Base-by-base conservation (phyloP, 805 yeast species). In the Schwanniomyces pseudopolymorphus region DNA sequence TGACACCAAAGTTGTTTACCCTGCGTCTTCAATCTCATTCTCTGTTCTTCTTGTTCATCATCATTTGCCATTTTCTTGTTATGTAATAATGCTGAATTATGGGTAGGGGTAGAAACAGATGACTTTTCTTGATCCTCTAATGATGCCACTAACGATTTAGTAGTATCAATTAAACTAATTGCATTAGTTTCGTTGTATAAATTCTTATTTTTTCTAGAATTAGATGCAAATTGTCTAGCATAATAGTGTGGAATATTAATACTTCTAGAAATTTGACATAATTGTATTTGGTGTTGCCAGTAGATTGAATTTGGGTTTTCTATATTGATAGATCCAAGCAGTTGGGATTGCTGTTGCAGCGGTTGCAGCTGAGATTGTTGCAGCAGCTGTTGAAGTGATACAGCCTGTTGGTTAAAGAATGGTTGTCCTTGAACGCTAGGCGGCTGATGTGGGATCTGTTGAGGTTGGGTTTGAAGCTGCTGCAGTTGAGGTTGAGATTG, bases 1-100 rank as follows among this genome's bases (percentile, higher is more conserved):
- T 91, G 92, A 44, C 95, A 87, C 99, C 99, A 94, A 60, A 87
- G 78, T 69, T 91, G 97, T 49, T 84, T 85, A 31, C 86, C 82
- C 59, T 76, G 74, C 22, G 81, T 78, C 51, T 75, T 76, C 31
- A 74, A 67, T 65, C 83, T 75, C 69, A 82, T 78, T 64, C 86
- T 70, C 61, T 83, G 83, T 57, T 80, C 84, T 59, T 83, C 85
- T 49, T 62, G 67, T 52, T 83, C 87, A 49, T 75, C 70, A 39
- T 75, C 72, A 14, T 70, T 66, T 2, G 64, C 57, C n/a, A 66
- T 56, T 47, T 73, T 73, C 59, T 73, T 73, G 55, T 73, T 70
- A 47, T 69, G 69, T 54, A 73, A 67, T 49, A 73, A 66, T 48
- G 69, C 67, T 44, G 75, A 51, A 54, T 54, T 49, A 61, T 78